Conservation (phyloP, 2,329 filamentous ascomycete genomes). For the Colletotrichum phormii region DNA sequence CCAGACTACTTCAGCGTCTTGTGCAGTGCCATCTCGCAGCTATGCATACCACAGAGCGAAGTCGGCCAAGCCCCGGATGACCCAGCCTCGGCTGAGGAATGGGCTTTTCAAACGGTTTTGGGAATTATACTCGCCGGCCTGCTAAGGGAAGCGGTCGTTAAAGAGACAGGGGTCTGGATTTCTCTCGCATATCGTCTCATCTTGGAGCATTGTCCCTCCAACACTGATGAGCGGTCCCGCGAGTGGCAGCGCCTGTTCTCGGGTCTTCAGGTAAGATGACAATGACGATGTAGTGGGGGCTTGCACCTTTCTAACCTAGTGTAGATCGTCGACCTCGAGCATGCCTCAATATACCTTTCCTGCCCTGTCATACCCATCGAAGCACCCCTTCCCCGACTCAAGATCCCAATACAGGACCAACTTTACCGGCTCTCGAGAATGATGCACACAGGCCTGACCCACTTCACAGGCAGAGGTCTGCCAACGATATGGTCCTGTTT, state of each 20-base stretch:
- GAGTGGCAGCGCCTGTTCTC: conserved; percentile 55
- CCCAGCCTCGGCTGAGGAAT: conserved; percentile 46
- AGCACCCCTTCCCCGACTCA: conserved; percentile 50
- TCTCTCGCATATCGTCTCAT: conserved; percentile 54
- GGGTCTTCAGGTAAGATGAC: conserved; percentile 38
- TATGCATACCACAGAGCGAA: conserved; percentile 49
- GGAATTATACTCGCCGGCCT: conserved; percentile 55
- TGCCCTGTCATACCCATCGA: conserved; percentile 54
- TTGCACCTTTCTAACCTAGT: not conserved
- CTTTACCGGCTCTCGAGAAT: conserved; percentile 55
- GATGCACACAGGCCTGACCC: conserved; percentile 56
- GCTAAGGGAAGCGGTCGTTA: conserved; percentile 53
- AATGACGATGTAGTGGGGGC: no score
- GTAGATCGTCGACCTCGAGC: conserved; percentile 57
- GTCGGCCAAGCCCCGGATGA: conserved; percentile 42
- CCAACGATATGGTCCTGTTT: conserved; percentile 58
- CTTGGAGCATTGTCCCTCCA: conserved; percentile 53
- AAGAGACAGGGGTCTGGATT: conserved; percentile 57
- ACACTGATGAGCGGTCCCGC: conserved; percentile 49
- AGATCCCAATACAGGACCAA: conserved; percentile 52
- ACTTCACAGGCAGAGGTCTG: conserved; percentile 54
- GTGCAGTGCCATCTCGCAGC: conserved; percentile 53
- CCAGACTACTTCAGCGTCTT: conserved; percentile 53
- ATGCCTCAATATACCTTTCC: conserved; percentile 54
- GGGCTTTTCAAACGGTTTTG: conserved; percentile 56